Base-by-base conservation (phyloP, 139 green algal species). In the Edaphochlamys debaryana region DNA sequence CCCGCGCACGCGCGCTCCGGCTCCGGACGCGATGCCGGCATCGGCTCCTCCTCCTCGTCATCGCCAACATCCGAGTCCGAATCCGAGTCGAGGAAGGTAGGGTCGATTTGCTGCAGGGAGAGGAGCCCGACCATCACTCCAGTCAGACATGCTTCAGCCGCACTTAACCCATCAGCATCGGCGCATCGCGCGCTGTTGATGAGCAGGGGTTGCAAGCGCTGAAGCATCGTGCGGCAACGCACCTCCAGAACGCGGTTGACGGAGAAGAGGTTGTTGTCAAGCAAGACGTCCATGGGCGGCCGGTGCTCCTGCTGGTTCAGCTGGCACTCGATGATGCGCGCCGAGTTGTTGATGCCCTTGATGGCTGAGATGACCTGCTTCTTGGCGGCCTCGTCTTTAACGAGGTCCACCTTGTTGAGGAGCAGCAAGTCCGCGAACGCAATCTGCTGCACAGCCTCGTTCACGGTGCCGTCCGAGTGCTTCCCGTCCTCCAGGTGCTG, bases 371-470 rank as follows among this genome's bases (percentile, higher is more conserved):
- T 38, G 22, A 95, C 90, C 19, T 75, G 76, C 62, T 37, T 45
- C 17, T 86, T 71, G 37, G 91, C 81, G 84, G 94, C 86, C 34
- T 89, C 86, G 4, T 86, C 80, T 27, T 48, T 73, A 9, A 97
- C 90, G 30, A 96, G 74, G 41, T 96, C 93, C 0, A 88, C 90
- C 84, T 98, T 98, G 91, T 98, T 98, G 0, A 98, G 89, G 32
- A 98, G 88, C 11, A 98, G 90, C 22, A 94, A 88, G 87, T 98
- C 96, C 1, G 92, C 93, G 81, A 98, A 98, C 0, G 95, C 95
- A 22, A 98, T 86, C 86, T 98, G 95, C 81, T 96, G 88, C 63
- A 90, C 85, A 8, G 88, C 89, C 77, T 95, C 92, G 67, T 95
- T 95, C 36, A 95, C 87, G 15, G 84, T 86, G 19, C 79, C 87